phyloP scores from a whole-genome alignment of 2,329 filamentous ascomycete species.

The Xylaria polymorpha region DNA sequence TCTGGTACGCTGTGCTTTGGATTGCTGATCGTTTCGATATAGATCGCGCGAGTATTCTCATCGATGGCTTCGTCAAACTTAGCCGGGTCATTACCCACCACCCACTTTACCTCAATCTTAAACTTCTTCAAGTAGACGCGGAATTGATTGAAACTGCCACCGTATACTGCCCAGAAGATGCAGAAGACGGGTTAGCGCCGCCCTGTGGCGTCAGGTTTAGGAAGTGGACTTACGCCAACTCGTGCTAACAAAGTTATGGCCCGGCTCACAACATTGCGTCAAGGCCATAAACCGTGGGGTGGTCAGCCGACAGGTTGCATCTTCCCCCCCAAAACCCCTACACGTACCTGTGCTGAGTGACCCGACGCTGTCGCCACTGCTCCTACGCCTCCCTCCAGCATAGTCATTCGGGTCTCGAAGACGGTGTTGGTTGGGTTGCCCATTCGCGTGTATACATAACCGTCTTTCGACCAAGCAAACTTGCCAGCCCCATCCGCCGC shows the following conservation, averaged over 20 bases:
- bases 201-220: background rate
- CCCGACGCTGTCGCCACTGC: constrained; percentile 54
- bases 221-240: constrained; percentile 49
- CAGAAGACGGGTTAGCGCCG: constrained; percentile 26
- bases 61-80: constrained; percentile 49
- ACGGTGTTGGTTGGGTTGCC: constrained; percentile 54
- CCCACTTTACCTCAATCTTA: constrained; percentile 54
- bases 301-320: constrained; percentile 29
- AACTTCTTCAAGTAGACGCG: constrained; percentile 54
- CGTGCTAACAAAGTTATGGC: constrained; percentile 53
- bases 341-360: constrained; percentile 50
- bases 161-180: constrained; percentile 47
- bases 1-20: constrained; percentile 65
- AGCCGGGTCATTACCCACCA: constrained; percentile 48
- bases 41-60: constrained; percentile 50
- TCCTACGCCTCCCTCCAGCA: constrained; percentile 54
- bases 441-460: constrained; percentile 55
- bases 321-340: background rate
- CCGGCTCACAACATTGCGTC: constrained; percentile 52
- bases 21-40: constrained; percentile 51
- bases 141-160: constrained; percentile 54
- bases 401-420: constrained; percentile 54
- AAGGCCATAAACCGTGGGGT: constrained; percentile 52
- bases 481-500: constrained; percentile 54
- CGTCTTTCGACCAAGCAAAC: constrained; percentile 53